Evolutionary conservation across 768 basidiomycete genomes (phyloP), one percentile per base, ranked within the genome.

Genomic region (Kwoniella shandongensis): DNA sequence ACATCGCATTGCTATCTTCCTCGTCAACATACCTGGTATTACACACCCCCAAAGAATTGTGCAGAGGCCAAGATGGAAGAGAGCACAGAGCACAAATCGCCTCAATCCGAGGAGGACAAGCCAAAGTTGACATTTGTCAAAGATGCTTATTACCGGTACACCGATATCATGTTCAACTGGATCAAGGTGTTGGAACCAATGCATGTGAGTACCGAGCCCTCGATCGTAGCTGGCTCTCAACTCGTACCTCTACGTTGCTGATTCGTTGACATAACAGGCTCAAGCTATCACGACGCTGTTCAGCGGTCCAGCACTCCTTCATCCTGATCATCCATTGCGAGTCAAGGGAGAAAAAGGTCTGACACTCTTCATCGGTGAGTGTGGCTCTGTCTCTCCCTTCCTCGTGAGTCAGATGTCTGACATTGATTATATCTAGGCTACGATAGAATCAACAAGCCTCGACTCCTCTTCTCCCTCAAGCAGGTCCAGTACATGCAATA

Each of bases 401-500:
- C 13, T 40, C 8, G 27, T 35, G n/a, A n/a, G n/a, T n/a, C n/a
- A n/a, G n/a, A n/a, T n/a, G n/a, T n/a, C n/a, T n/a, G n/a, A n/a
- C n/a, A n/a, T n/a, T n/a, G n/a, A n/a, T n/a, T n/a, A n/a, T n/a
- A n/a, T n/a, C n/a, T n/a, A 58, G 66, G 54, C 25, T 48, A 36
- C 17, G 56, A 61, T 15, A 12, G n/a, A n/a, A 44, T 58, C 15
- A 62, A 47, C 41, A 53, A 51, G 18, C 54, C 38, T 0, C 29
- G 59, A 1, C 55, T 72, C 0, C 51, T 67, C n/a, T 69, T 72
- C 44, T 65, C 61, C 6, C 63, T 70, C 26, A 53, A 51, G 23
- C 75, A 76, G 54, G n/a, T 76, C 11, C 60, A 74, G 46, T 76
- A 71, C 45, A 45, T 76, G 0, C 68, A 67, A 22, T 73, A 69